Base-by-base conservation (phyloP, 140 eudicot species). In the Erigeron philadelphicus region DNA sequence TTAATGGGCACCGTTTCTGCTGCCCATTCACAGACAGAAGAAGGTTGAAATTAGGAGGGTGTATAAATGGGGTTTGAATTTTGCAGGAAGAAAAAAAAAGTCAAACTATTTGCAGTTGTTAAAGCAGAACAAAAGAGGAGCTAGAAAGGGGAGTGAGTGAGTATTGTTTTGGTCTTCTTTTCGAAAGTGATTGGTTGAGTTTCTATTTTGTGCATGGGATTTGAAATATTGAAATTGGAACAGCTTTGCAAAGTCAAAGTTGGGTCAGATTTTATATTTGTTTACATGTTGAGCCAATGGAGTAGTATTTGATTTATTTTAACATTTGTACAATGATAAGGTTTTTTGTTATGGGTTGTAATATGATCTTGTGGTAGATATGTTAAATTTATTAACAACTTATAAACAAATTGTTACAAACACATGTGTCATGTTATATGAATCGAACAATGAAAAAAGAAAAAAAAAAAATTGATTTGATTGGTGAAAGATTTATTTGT, bases 151-250 rank as follows among this genome's bases (percentile, higher is more conserved):
- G 80, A 75, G 84, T 69, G 84, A 76, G 80, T 75, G 61, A 56
- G 76, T 49, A 8, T 72, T 66, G 77, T 75, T 44, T 65, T 77
- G 65, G 72, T 69, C 62, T 42, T 62, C 40, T 11, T 4, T 18
- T 71, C 10, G 79, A 81, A 78, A 84, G 85, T 60, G 84, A 73
- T 62, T 72, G 64, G 90, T 81, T 79, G 89, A 55, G 53, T 67
- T 79, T 70, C 84, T 71, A 52, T 52, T 52, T 13, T 25, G 18
- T 64, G 68, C 72, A 62, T 67, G 70, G 50, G 53, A 19, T 68
- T 75, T 45, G 9, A 45, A 45, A 11, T 9, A 17, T 56, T 77
- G 59, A 64, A 49, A 15, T 47, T 75, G 67, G 67, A 67, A 75
- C 76, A 52, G 72, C 11, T 62, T 41, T 73, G 9, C 58, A 69